A percentile compares a stretch with the other conserved stretches of the same genome.
Conservation (phyloP, 768 basidiomycete species). For the Tricholoma hemisulphureum region DNA sequence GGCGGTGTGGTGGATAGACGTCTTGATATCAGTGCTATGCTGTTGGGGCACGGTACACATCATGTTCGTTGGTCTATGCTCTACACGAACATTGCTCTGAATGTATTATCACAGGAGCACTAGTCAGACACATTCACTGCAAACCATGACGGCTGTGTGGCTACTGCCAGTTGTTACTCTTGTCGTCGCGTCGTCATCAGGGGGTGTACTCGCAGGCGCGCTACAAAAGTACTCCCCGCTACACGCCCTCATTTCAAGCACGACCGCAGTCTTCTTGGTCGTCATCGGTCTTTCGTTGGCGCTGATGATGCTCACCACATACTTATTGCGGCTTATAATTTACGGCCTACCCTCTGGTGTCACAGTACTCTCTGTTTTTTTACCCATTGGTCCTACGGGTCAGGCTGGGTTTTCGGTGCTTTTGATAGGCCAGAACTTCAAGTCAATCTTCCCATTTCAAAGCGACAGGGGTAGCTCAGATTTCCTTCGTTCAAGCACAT, state of each 20-base stretch:
- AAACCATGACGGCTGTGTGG: conserved; percentile 62
- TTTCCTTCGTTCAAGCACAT: conserved; percentile 33
- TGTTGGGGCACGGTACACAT: conserved; percentile 61
- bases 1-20: conserved; percentile 66
- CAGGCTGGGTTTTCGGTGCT: conserved; percentile 62
- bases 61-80: conserved; percentile 48
- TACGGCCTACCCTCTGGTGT: conserved; percentile 47
- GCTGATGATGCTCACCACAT: conserved; percentile 65
- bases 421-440: conserved; percentile 52
- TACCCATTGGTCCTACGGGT: conserved; percentile 74
- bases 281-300: conserved; percentile 56
- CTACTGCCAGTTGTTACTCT: conserved; percentile 75
- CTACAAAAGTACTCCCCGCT: conserved; percentile 43
- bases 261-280: conserved; percentile 54
- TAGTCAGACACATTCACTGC: conserved; percentile 53
- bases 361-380: conserved; percentile 57
- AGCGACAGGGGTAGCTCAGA: conserved; percentile 24
- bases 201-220: conserved; percentile 54
- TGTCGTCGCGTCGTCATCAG: conserved; percentile 68
- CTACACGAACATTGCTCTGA: not conserved
- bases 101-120: conserved; percentile 42
- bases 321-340: conserved; percentile 57
- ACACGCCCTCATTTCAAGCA: conserved; percentile 54
- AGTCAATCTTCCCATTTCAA: conserved; percentile 31
- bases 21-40: conserved; percentile 49